phyloP scores from a whole-genome alignment of 192 early-diverging fungal genomes.

The Rhizoclosmatium sp. region DNA sequence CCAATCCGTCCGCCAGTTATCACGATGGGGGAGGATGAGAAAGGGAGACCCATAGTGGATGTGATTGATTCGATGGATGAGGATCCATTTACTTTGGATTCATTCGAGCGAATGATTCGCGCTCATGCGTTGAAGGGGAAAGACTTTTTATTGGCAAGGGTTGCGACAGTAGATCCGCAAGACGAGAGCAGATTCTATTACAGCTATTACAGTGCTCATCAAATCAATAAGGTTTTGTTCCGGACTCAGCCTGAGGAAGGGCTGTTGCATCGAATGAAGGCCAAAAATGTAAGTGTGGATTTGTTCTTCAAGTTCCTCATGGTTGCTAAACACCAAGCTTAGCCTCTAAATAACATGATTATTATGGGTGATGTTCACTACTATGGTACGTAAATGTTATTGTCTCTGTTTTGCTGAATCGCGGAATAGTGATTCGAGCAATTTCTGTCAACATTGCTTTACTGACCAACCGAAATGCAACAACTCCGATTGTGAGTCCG shows the following conservation, averaged over 20 bases:
- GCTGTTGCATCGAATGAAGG: conserved; percentile 77
- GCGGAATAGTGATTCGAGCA: conserved; percentile 18
- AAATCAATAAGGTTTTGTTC: conserved; percentile 81
- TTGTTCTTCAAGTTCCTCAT: conserved; percentile 11
- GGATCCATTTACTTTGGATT: conserved; percentile 78
- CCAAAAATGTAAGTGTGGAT: conserved; percentile 67
- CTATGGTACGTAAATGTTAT: conserved; percentile 37
- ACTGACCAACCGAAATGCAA: conserved; percentile 13
- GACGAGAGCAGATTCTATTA: conserved; percentile 63
- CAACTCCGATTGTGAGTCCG: neutral
- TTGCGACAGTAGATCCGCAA: conserved; percentile 71
- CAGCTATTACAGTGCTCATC: conserved; percentile 74
- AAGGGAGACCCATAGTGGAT: conserved; percentile 52
- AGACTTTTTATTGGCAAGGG: conserved; percentile 75
- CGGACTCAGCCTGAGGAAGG: conserved; percentile 79
- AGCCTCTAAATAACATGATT: conserved; percentile 80
- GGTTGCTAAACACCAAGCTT: neutral
- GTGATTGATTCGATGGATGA: conserved; percentile 69
- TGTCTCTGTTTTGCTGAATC: neutral
- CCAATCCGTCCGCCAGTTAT: conserved; percentile 40
- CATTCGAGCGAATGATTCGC: conserved; percentile 65
- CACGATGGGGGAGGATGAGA: conserved; percentile 23
- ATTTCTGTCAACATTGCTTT: conserved; percentile 30
- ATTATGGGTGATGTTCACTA: conserved; percentile 78
- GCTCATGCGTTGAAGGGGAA: conserved; percentile 63